Conservation (phyloP, 2,329 filamentous ascomycete species). For the Alternaria consortialis region DNA sequence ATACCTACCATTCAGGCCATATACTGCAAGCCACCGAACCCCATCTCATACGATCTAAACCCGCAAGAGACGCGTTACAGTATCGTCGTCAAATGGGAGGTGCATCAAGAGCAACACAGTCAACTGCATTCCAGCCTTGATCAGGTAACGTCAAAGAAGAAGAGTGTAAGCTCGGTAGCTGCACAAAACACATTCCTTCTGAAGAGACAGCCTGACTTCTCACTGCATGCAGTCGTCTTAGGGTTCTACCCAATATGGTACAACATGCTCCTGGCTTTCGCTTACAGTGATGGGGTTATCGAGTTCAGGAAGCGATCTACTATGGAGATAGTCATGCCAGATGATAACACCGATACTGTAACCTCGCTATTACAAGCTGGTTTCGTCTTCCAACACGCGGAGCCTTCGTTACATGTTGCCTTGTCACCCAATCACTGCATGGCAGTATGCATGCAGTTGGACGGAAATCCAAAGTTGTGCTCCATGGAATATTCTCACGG, state of each 20-base stretch:
- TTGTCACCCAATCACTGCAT: slow-evolving; percentile 60
- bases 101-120: slow-evolving; percentile 70
- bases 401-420: slow-evolving; percentile 62
- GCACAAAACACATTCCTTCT: slow-evolving; percentile 49
- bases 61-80: slow-evolving; percentile 73
- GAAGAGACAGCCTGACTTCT: slow-evolving; percentile 71
- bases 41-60: slow-evolving; percentile 55
- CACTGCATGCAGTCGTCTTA: slow-evolving; percentile 75
- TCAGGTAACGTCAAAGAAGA: slow-evolving; percentile 73
- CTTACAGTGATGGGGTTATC: slow-evolving; percentile 81
- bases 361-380: slow-evolving; percentile 78
- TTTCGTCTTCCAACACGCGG: slow-evolving; percentile 73
- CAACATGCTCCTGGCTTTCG: slow-evolving; percentile 75
- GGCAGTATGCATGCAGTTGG: slow-evolving; percentile 54
- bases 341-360: slow-evolving; percentile 71
- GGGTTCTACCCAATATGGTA: slow-evolving; percentile 73
- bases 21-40: slow-evolving; percentile 67
- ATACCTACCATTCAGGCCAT: slow-evolving; percentile 75
- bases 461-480: slow-evolving; percentile 54
- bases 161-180: slow-evolving; percentile 55
- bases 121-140: slow-evolving; percentile 78
- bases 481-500: slow-evolving; percentile 54
- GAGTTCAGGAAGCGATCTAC: slow-evolving; percentile 81
- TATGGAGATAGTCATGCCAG: slow-evolving; percentile 72
- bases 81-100: slow-evolving; percentile 83